These are phyloP conservation scores for Chaetothyriales sp. DNA, from an alignment of 2,329 filamentous ascomycete genomes.

Conservation along the genomic window DNA sequence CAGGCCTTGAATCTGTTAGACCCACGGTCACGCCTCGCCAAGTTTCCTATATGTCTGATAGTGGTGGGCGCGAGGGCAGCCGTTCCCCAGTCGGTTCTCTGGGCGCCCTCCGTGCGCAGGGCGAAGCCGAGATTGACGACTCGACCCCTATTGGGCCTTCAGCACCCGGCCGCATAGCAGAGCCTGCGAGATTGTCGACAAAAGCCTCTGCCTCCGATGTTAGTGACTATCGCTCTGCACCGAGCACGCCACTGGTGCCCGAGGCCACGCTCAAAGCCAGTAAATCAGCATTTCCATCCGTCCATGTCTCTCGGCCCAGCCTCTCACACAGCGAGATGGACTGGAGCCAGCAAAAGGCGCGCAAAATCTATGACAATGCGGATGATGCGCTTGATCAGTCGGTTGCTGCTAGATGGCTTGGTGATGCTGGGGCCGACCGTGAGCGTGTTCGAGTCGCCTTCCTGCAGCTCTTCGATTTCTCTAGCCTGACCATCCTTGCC, in stretches of 20 bases:
- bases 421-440: conserved; percentile 46
- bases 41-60: background rate
- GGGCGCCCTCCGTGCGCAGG: background rate
- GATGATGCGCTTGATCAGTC: conserved; percentile 68
- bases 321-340: background rate
- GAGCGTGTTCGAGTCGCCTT: conserved; percentile 54
- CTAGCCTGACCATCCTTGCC: conserved; percentile 61
- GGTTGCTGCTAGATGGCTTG: conserved; percentile 75
- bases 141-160: too few species aligned
- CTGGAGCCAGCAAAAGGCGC: conserved; percentile 45
- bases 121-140: too few species aligned
- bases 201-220: conserved; percentile 4
- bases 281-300: background rate
- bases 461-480: conserved; percentile 84
- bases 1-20: background rate
- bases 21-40: background rate
- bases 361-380: conserved; percentile 68
- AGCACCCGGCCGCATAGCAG: background rate
- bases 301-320: conserved; percentile 4
- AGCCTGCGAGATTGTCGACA: background rate
- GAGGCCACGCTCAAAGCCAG: conserved; percentile 2
- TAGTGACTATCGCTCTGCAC: conserved; percentile 31
- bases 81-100: background rate
- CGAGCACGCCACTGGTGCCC: conserved; percentile 26
- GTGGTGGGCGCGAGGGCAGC: background rate